A percentile compares a stretch with the other conserved stretches of the same genome.
Conservation (phyloP, 1,284 basidiomycete genomes). For the Cronartium ribicola region DNA sequence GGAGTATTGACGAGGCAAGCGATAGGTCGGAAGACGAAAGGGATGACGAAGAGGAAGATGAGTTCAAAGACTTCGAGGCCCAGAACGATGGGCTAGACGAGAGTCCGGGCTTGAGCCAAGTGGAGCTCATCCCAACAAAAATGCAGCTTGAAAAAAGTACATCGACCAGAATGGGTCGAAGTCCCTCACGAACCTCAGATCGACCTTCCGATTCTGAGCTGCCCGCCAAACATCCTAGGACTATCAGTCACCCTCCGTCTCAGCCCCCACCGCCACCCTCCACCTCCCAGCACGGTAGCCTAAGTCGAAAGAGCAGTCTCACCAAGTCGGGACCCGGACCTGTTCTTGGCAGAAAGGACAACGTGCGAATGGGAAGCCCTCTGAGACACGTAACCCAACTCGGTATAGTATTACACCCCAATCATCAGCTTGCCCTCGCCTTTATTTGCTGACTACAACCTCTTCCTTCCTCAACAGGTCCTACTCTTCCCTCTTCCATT, state of each 20-base stretch:
- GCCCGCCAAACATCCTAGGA: background rate
- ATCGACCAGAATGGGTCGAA: background rate
- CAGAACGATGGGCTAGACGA: background rate
- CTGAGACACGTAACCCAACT: slow-evolving; percentile 41
- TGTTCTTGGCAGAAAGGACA: slow-evolving; percentile 27
- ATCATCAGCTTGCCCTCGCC: background rate
- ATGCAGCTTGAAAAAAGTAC: background rate
- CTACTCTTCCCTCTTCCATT: background rate
- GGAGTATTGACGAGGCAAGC: background rate
- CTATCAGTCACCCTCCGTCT: background rate
- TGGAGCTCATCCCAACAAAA: background rate
- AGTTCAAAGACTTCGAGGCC: background rate
- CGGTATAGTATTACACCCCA: background rate
- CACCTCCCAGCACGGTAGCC: slow-evolving; percentile 10
- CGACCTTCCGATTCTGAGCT: background rate
- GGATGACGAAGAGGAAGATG: background rate
- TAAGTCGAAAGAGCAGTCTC: slow-evolving; percentile 30
- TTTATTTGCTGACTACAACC: background rate
- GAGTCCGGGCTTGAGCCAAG: background rate
- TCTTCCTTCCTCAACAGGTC: background rate
- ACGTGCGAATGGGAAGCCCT: slow-evolving; percentile 39
- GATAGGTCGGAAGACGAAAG: background rate
- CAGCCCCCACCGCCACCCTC: background rate
- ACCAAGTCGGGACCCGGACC: slow-evolving; percentile 18
- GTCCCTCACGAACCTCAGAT: slow-evolving; percentile 3